Conservation (phyloP, 2,329 filamentous ascomycete genomes). For the Ophiostoma ulmi region DNA sequence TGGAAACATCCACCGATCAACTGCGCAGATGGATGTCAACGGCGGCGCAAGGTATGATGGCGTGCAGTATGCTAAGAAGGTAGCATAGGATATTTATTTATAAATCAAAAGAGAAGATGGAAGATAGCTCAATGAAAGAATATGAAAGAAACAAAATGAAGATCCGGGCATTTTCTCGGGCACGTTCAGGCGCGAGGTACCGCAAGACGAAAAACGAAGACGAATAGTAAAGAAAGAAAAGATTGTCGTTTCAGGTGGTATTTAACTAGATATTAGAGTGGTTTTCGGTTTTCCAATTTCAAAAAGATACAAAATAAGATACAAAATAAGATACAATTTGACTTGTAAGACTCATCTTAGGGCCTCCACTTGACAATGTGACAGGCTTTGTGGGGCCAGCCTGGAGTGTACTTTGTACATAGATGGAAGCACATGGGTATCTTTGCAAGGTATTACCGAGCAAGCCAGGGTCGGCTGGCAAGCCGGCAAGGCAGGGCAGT, state of each 20-base stretch:
- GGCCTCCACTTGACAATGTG: slow-evolving; percentile 6
- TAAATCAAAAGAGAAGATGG: not conserved
- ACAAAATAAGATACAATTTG: not conserved
- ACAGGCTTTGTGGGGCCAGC: not conserved
- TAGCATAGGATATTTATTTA: not conserved
- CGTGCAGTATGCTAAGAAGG: not conserved
- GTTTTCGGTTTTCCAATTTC: too few relatives aligned
- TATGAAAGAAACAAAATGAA: not conserved
- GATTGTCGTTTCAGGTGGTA: not conserved
- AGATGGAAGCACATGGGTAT: slow-evolving; percentile 2
- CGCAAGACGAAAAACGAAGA: not conserved
- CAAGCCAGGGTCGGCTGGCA: not conserved
- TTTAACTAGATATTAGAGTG: too few relatives aligned
- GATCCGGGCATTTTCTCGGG: slow-evolving; percentile 2
- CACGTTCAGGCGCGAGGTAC: slow-evolving; percentile 4
- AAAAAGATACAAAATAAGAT: too few relatives aligned
- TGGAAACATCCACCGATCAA: slow-evolving; percentile 14
- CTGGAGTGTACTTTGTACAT: not conserved
- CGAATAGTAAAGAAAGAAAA: not conserved
- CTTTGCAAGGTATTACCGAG: not conserved
- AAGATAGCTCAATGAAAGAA: not conserved
- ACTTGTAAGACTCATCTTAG: not conserved
- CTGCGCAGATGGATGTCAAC: not conserved
- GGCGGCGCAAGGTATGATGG: not conserved
- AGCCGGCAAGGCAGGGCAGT: not conserved